Evolutionary conservation across 1,284 basidiomycete genomes (phyloP), one percentile per base, ranked within the genome.

Genomic region (Cystobasidiaceae sp.): DNA sequence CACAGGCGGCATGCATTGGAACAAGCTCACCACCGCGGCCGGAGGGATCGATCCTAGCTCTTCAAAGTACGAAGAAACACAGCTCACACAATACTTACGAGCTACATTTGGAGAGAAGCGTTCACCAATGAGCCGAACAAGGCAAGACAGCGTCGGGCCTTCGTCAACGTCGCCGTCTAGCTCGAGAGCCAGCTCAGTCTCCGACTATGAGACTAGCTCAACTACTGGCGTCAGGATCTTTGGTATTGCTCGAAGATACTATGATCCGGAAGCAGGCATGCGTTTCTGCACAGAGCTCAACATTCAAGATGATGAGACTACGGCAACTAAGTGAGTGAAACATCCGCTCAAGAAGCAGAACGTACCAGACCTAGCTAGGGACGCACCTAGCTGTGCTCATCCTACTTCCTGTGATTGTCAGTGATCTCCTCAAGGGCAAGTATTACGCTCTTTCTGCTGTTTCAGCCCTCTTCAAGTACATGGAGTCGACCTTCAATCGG

Each of bases 361-460:
- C 32, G 6, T 4, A 39, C 3, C 21, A 43, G 52, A n/a, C 9
- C 3, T 17, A 19, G 33, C 28, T 17, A 19, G 11, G 30, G 50
- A 37, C 13, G 55, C 58, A n/a, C n/a, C n/a, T n/a, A n/a, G n/a
- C n/a, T n/a, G n/a, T n/a, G n/a, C 19, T 63, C 68, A 19, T 43
- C 51, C 45, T 44, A 65, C 5, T 30, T 58, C 45, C 66, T 51
- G 33, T 21, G 48, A 2, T n/a, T 25, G 21, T 4, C 50, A 56
- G 50, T 28, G 45, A 46, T 25, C 27, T 43, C 13, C 41, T 52
- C 33, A 23, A 45, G n/a, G 44, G 51, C 67, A 93, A 90, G 76
- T 92, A 90, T 74, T 93, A 91, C 73, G 86, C 89, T 0, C 82
- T 94, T 2, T 89, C 88, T 8, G 91, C 93, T 1, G 81, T 83